These are phyloP conservation scores for Neofusicoccum kwambonambiense DNA, from an alignment of 2,329 filamentous ascomycete genomes.

Conservation along the genomic window DNA sequence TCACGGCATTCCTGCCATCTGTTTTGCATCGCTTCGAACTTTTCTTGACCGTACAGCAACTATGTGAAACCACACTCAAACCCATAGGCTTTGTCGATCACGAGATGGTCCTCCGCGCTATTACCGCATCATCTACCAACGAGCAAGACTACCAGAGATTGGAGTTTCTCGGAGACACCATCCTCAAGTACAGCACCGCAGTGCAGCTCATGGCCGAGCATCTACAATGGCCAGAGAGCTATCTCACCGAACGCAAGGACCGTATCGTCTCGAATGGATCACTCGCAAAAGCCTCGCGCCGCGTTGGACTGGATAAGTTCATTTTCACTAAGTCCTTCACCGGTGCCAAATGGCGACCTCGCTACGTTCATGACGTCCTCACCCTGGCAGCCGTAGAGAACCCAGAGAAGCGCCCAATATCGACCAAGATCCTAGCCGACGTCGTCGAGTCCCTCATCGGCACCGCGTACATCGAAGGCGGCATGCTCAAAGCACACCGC, in stretches of 20 bases:
- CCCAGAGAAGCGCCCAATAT: slow-evolving; percentile 29
- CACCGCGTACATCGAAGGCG: slow-evolving; percentile 68
- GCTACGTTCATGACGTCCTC: slow-evolving; percentile 53
- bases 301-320: slow-evolving; percentile 67
- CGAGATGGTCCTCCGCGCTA: slow-evolving; percentile 63
- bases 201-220: slow-evolving; percentile 63
- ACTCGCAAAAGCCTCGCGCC: slow-evolving; percentile 64
- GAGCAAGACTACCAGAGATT: slow-evolving; percentile 76
- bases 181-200: slow-evolving; percentile 73
- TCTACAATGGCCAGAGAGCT: slow-evolving; percentile 71
- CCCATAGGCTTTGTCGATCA: slow-evolving; percentile 55
- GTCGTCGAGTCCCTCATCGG: slow-evolving; percentile 85
- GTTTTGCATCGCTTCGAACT: slow-evolving; percentile 70
- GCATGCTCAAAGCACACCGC: slow-evolving; percentile 59
- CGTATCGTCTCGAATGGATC: slow-evolving; percentile 71
- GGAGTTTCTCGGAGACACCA: slow-evolving; percentile 82
- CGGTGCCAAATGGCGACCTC: slow-evolving; percentile 68
- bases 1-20: slow-evolving; percentile 66
- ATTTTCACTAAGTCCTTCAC: slow-evolving; percentile 70
- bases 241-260: slow-evolving; percentile 67
- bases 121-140: slow-evolving; percentile 63
- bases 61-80: slow-evolving; percentile 57
- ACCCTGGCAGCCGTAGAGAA: neutral
- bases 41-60: slow-evolving; percentile 59
- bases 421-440: slow-evolving; percentile 81